Evolutionary conservation across 2,329 filamentous ascomycete species (phyloP).

Genomic region (Clarireedia sp.): DNA sequence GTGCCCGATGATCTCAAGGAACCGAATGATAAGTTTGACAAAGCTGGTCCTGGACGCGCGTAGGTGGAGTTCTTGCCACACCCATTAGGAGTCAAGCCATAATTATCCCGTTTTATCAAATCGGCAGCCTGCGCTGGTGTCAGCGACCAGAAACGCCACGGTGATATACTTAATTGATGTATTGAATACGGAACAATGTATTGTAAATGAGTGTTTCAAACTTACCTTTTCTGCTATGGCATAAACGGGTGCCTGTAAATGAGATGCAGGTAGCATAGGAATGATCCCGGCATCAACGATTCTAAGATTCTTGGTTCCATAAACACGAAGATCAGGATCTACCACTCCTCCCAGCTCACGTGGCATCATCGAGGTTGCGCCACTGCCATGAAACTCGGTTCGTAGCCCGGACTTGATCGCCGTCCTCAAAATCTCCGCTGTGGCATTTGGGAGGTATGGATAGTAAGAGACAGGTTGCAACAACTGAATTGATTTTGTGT

Average conservation of each 20-base stretch:
- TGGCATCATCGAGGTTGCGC: constrained; percentile 20
- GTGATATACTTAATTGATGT: not conserved
- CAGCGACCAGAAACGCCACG: not conserved
- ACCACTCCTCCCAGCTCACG: constrained; percentile 18
- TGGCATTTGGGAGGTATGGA: constrained; percentile 18
- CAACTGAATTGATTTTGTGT: constrained; percentile 19
- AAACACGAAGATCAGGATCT: constrained; percentile 17
- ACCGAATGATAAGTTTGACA: constrained; percentile 2
- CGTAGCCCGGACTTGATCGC: constrained; percentile 17
- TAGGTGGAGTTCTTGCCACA: constrained; percentile 10
- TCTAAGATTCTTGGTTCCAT: constrained; percentile 16
- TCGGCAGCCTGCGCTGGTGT: constrained; percentile 18
- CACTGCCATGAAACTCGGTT: constrained; percentile 23
- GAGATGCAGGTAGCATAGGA: constrained; percentile 14
- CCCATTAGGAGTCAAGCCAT: constrained; percentile 9
- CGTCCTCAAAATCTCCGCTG: constrained; percentile 15
- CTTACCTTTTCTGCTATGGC: constrained; percentile 17
- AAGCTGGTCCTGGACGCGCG: constrained; percentile 7
- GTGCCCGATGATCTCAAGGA: not conserved
- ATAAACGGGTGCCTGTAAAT: constrained; percentile 17
- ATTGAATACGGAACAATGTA: too few relatives aligned
- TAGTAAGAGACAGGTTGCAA: constrained; percentile 18
- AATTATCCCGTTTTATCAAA: constrained; percentile 21
- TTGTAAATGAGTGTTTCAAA: not conserved
- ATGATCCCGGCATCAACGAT: constrained; percentile 22